Percentiles rank a stretch among this genome's conserved stretches.
Conservation (phyloP, 768 basidiomycete genomes). For the Hysterangium stoloniferum region DNA sequence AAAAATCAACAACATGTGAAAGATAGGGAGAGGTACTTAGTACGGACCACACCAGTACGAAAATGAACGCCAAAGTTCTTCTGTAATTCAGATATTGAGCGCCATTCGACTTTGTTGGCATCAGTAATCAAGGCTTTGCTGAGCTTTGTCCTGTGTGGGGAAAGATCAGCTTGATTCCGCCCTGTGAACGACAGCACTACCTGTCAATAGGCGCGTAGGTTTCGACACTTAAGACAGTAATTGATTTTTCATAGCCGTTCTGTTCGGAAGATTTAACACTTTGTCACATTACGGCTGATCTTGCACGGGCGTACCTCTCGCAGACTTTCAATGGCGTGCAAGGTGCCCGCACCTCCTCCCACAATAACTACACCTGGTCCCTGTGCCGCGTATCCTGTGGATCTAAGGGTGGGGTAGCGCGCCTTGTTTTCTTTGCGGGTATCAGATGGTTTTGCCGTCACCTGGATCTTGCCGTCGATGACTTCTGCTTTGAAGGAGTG, state of each 20-base stretch:
- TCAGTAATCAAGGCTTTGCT: slow-evolving; percentile 82
- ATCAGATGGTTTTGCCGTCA: slow-evolving; percentile 57
- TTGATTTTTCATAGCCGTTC: slow-evolving; percentile 71
- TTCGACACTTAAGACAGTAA: slow-evolving; percentile 78
- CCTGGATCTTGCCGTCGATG: slow-evolving; percentile 65
- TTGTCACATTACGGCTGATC: too few species aligned
- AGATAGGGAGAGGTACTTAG: background rate
- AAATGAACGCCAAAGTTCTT: slow-evolving; percentile 65
- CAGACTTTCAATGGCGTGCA: slow-evolving; percentile 72
- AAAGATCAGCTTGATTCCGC: background rate
- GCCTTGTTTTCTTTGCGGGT: slow-evolving; percentile 62
- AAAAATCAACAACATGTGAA: slow-evolving; percentile 2
- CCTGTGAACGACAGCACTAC: slow-evolving; percentile 25
- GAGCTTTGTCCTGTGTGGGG: slow-evolving; percentile 60
- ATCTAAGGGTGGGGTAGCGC: slow-evolving; percentile 49
- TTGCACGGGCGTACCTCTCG: slow-evolving; percentile 65
- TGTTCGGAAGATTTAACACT: too few species aligned
- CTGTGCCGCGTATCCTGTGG: slow-evolving; percentile 36
- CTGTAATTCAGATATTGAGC: slow-evolving; percentile 63
- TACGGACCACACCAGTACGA: slow-evolving; percentile 48
- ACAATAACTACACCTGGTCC: slow-evolving; percentile 72
- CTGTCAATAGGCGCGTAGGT: slow-evolving; percentile 77
- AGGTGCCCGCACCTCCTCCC: slow-evolving; percentile 77
- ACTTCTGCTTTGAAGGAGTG: slow-evolving; percentile 70
- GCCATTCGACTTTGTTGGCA: slow-evolving; percentile 67